phyloP scores from a whole-genome alignment of 2,329 filamentous ascomycete species.

The Rhynchosporium graminicola region DNA sequence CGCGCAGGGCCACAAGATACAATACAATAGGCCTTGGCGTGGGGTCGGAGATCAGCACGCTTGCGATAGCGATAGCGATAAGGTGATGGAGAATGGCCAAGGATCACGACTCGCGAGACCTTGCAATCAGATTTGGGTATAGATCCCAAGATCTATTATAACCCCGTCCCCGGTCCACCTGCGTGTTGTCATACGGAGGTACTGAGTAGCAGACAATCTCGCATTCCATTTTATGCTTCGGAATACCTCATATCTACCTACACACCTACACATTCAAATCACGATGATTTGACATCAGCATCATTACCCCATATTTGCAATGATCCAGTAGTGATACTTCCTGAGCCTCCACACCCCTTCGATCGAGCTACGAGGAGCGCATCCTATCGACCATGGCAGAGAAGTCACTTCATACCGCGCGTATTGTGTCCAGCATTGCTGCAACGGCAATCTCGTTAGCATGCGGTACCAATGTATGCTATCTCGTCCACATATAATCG shows the following conservation, averaged over 20 bases:
- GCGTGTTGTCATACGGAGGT: too few species aligned
- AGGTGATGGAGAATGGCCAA: too few species aligned
- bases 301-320: constrained; percentile 3
- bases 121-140: too few species aligned
- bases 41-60: background rate
- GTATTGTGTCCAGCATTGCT: constrained; percentile 80
- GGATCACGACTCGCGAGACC: too few species aligned
- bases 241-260: constrained; percentile 3
- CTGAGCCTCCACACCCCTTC: constrained; percentile 4
- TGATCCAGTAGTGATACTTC: constrained; percentile 27
- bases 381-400: constrained; percentile 46
- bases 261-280: background rate
- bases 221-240: constrained; percentile 16
- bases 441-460: constrained; percentile 83
- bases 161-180: too few species aligned
- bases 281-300: constrained; percentile 4
- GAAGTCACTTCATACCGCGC: constrained; percentile 58
- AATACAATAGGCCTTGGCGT: background rate
- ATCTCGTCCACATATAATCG: background rate
- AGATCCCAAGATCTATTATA: too few species aligned
- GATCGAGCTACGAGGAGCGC: background rate
- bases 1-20: constrained; percentile 1
- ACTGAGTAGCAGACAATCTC: background rate
- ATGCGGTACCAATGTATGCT: constrained; percentile 85
- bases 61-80: too few species aligned